A percentile compares a stretch with the other conserved stretches of the same genome.
phyloP scores from a whole-genome alignment of 140 eudicot genomes.

The Ambrosia hybrid region DNA sequence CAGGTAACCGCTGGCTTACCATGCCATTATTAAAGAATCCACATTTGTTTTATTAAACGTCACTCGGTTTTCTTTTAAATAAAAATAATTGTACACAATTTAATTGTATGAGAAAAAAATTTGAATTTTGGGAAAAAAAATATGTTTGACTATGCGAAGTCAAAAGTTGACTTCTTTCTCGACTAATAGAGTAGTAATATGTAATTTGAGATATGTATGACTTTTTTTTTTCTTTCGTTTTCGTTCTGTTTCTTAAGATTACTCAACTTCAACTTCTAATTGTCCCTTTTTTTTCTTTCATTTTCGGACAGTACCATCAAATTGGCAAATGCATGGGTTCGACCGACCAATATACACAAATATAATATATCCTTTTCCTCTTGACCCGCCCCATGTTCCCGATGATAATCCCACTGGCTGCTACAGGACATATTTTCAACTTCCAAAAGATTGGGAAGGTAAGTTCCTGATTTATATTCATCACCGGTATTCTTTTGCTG shows the following conservation, averaged over 20 bases:
- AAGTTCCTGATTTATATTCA: conserved; percentile 11
- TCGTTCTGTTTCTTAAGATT: conserved; percentile 10
- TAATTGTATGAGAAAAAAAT: no score
- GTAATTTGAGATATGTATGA: background rate
- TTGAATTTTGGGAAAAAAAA: background rate
- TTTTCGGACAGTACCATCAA: conserved; percentile 80
- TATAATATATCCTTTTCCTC: conserved; percentile 78
- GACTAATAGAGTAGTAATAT: background rate
- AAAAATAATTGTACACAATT: background rate
- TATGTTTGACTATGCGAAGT: background rate
- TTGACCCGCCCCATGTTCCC: conserved; percentile 88
- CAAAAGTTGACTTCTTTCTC: background rate
- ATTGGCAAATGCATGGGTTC: conserved; percentile 97
- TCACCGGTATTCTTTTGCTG: background rate
- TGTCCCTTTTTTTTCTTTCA: conserved; percentile 9
- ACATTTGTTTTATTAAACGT: background rate
- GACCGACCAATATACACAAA: conserved; percentile 91
- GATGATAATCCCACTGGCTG: conserved; percentile 93
- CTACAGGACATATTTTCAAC: conserved; percentile 77
- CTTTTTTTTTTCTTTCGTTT: conserved; percentile 1
- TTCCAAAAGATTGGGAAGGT: conserved; percentile 97
- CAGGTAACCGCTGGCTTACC: conserved; percentile 47
- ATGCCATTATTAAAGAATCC: conserved; percentile 1
- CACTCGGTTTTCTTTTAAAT: conserved; percentile 6
- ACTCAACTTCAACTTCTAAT: background rate